phyloP scores from a whole-genome alignment of 2,329 filamentous ascomycete species.

The Harringtonia aguacate region DNA sequence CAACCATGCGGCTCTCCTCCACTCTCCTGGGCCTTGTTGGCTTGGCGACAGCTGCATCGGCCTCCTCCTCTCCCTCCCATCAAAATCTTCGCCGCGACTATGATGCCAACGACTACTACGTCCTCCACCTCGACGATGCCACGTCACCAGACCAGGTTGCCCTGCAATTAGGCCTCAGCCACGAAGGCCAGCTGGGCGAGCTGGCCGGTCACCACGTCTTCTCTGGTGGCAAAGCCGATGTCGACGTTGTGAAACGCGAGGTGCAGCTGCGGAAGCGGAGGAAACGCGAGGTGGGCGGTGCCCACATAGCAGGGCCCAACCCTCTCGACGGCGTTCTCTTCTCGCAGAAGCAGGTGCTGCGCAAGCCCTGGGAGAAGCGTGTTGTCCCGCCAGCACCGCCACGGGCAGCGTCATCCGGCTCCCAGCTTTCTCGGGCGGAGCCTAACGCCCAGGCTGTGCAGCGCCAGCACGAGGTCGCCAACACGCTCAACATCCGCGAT shows the following conservation, averaged over 20 bases:
- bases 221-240: slow-evolving; percentile 52
- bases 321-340: slow-evolving; percentile 65
- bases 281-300: slow-evolving; percentile 42
- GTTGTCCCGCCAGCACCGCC: slow-evolving; percentile 23
- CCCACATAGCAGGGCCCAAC: slow-evolving; percentile 24
- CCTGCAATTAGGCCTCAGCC: slow-evolving; percentile 58
- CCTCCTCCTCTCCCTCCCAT: slow-evolving; percentile 28
- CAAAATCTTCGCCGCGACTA: slow-evolving; percentile 55
- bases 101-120: slow-evolving; percentile 81
- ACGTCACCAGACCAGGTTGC: slow-evolving; percentile 61
- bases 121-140: slow-evolving; percentile 65
- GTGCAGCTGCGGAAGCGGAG: slow-evolving; percentile 45
- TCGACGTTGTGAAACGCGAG: slow-evolving; percentile 47
- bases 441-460: slow-evolving; percentile 35
- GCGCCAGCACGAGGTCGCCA: slow-evolving; percentile 49
- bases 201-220: slow-evolving; percentile 80
- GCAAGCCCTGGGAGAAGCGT: slow-evolving; percentile 42
- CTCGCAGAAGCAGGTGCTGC: slow-evolving; percentile 60
- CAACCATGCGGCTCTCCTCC: slow-evolving; percentile 37
- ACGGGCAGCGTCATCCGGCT: not conserved
- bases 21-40: slow-evolving; percentile 43
- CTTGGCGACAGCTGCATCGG: slow-evolving; percentile 33
- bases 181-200: slow-evolving; percentile 73
- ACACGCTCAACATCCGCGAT: slow-evolving; percentile 65
- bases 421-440: too few relatives aligned